A percentile compares a stretch with the other conserved stretches of the same genome.
These are phyloP conservation scores for Candolleomyces eurysporus DNA, from an alignment of 768 basidiomycete species.

Conservation along the genomic window DNA sequence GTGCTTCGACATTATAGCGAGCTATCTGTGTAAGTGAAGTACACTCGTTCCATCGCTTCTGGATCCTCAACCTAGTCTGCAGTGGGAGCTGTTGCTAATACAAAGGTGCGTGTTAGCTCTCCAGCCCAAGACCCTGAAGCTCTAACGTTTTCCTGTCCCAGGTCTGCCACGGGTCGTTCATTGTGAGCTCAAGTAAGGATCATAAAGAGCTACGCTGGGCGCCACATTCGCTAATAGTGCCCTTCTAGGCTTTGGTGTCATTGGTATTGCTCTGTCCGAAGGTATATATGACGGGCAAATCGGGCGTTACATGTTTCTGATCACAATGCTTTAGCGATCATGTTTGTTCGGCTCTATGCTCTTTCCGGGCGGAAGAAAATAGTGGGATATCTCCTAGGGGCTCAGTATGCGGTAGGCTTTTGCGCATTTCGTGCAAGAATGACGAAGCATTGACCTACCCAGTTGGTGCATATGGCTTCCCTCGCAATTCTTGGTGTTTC, in stretches of 20 bases:
- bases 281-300: not conserved
- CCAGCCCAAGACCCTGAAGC: not conserved
- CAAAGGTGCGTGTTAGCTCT: not conserved
- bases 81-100: not conserved
- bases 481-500: not conserved
- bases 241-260: not conserved
- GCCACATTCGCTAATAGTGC: not conserved
- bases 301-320: not conserved
- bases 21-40: not conserved
- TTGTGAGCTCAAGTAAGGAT: not conserved
- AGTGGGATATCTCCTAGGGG: not conserved
- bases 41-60: not conserved
- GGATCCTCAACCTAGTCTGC: not conserved
- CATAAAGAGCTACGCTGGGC: too few species aligned
- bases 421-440: not conserved
- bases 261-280: not conserved
- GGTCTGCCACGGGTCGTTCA: not conserved
- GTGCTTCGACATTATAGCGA: conserved; percentile 1
- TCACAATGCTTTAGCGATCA: not conserved
- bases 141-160: not conserved
- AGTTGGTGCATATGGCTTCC: not conserved
- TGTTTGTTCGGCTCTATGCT: not conserved
- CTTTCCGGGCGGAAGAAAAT: not conserved
- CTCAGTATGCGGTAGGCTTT: not conserved
- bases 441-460: not conserved